Conservation (phyloP, 805 yeast genomes). For the Hanseniaspora meyeri region DNA sequence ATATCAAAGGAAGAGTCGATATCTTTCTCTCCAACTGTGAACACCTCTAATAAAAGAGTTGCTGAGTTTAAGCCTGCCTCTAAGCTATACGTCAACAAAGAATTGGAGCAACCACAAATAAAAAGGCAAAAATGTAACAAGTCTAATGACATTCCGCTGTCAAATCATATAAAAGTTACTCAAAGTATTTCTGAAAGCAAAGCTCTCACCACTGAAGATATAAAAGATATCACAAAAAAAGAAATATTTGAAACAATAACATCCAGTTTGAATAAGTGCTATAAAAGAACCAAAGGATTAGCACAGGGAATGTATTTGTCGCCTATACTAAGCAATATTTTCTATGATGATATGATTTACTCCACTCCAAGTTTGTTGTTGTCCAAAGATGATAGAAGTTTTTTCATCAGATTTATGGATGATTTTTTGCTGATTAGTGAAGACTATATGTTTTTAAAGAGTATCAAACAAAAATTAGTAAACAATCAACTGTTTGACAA, state of each 20-base stretch:
- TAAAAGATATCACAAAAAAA: constrained; percentile 35
- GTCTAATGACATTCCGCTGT: not conserved
- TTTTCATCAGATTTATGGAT: constrained; percentile 61
- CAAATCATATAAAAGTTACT: not conserved
- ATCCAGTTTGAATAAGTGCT: constrained; percentile 28
- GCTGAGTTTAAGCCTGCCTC: not conserved
- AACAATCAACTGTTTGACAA: constrained; percentile 28
- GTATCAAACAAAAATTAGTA: constrained; percentile 18
- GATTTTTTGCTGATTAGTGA: constrained; percentile 68
- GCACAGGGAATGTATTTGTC: constrained; percentile 81
- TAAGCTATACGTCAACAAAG: not conserved
- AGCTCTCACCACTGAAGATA: constrained; percentile 31
- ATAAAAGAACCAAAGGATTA: constrained; percentile 51
- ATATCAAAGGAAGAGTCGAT: not conserved
- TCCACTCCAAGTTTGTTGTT: constrained; percentile 17
- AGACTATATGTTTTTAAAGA: constrained; percentile 23
- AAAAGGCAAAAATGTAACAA: not conserved
- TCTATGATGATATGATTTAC: constrained; percentile 51
- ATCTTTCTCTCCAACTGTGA: not conserved
- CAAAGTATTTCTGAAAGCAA: not conserved
- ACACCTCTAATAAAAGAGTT: not conserved
- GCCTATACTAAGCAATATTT: constrained; percentile 57
- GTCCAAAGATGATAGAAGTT: constrained; percentile 16
- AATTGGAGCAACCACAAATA: not conserved
- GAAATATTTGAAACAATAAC: constrained; percentile 46